Conservation (phyloP, 139 green algal genomes). For the Chlamydomonas sphaeroides region DNA sequence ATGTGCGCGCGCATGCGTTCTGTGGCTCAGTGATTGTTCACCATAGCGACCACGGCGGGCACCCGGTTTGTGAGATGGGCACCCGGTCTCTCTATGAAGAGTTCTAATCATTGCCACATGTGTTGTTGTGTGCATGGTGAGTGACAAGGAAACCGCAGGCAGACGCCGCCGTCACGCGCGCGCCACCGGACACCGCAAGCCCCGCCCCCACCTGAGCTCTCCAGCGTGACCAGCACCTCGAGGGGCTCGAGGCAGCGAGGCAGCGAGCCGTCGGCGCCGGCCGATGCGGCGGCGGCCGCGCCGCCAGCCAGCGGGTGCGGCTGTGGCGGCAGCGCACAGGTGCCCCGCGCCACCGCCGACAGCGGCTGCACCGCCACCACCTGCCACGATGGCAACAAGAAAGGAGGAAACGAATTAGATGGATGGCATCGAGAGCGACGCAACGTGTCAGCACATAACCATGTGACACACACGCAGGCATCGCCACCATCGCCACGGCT, state of each 20-base stretch:
- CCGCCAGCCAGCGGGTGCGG: slow-evolving; percentile 74
- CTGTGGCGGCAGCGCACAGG: slow-evolving; percentile 69
- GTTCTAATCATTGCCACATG: slow-evolving; percentile 48
- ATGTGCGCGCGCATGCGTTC: not conserved
- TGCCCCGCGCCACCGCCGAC: slow-evolving; percentile 61
- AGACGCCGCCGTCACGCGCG: no score
- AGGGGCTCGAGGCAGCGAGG: slow-evolving; percentile 74
- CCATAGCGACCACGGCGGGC: slow-evolving; percentile 36
- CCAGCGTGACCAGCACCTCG: slow-evolving; percentile 81
- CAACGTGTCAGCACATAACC: no score
- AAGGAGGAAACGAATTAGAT: no score
- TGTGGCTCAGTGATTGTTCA: slow-evolving; percentile 65
- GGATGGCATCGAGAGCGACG: no score
- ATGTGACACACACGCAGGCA: no score
- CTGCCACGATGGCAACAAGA: no score
- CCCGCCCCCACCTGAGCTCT: slow-evolving; percentile 80
- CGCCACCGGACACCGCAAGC: no score
- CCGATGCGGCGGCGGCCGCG: not conserved
- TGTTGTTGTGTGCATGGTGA: no score
- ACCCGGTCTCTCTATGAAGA: slow-evolving; percentile 39
- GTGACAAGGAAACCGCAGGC: no score
- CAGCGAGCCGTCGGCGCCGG: slow-evolving; percentile 13
- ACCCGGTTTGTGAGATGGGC: slow-evolving; percentile 19
- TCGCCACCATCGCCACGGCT: no score
- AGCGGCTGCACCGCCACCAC: slow-evolving; percentile 75